Conservation (phyloP, 176 grass and related monocot species). For the Pontederia paniculata region DNA sequence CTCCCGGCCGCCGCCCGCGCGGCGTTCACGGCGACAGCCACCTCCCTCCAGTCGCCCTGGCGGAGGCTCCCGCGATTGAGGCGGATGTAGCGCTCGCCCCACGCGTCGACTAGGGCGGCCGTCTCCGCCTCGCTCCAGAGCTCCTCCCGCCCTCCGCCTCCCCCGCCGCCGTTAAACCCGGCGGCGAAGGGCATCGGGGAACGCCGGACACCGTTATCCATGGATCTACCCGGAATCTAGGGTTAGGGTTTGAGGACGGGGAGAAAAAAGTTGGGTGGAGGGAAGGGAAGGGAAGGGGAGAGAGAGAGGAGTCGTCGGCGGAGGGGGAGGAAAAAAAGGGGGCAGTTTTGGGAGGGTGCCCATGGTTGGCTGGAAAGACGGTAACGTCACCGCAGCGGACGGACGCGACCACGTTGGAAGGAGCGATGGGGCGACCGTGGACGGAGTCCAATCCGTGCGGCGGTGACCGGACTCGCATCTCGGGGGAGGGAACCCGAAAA, state of each 20-base stretch:
- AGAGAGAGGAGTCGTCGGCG: constrained; percentile 24
- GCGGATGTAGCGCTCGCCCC: constrained; percentile 72
- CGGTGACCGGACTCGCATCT: not conserved
- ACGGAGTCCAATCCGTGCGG: not conserved
- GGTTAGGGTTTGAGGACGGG: not conserved
- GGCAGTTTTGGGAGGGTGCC: not conserved
- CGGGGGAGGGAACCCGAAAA: not conserved
- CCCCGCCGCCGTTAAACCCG: constrained; percentile 50
- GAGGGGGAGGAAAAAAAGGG: constrained; percentile 8
- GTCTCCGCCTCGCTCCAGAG: constrained; percentile 98
- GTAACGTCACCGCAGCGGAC: constrained; percentile 8
- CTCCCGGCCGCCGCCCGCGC: constrained; percentile 34
- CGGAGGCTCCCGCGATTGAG: constrained; percentile 86
- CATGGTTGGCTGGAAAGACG: not conserved
- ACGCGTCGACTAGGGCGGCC: constrained; percentile 51
- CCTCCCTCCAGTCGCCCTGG: constrained; percentile 96
- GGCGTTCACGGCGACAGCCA: constrained; percentile 67
- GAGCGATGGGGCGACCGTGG: not conserved
- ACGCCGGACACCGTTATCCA: constrained; percentile 26
- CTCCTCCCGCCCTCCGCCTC: constrained; percentile 40
- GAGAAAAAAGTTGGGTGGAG: not conserved
- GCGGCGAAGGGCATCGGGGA: not conserved
- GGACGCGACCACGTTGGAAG: not conserved
- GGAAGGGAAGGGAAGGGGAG: constrained; percentile 13
- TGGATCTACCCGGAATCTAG: not conserved